Evolutionary conservation across 495 filamentous ascomycete species (phyloP).

Genomic region (Penicillium robsamsonii): DNA sequence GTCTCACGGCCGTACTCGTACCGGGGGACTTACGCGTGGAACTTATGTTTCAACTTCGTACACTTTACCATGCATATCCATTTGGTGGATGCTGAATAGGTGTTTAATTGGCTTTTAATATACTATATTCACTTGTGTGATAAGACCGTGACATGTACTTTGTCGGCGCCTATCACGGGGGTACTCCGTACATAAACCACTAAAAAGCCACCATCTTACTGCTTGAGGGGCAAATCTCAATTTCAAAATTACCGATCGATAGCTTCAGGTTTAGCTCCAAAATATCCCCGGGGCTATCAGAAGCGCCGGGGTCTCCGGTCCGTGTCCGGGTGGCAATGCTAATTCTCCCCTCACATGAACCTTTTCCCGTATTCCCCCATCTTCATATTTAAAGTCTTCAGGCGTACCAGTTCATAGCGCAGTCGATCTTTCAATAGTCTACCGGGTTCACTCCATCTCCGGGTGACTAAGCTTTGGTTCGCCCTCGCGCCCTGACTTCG

Average conservation of each 20-base stretch:
- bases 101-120: too few relatives aligned
- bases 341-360: background rate
- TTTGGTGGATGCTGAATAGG: too few relatives aligned
- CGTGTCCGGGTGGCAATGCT: slow-evolving; percentile 10
- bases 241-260: slow-evolving; percentile 6
- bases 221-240: slow-evolving; percentile 8
- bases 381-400: background rate
- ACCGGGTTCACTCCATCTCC: background rate
- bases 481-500: background rate
- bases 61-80: too few relatives aligned
- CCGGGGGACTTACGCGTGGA: background rate
- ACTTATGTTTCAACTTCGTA: too few relatives aligned
- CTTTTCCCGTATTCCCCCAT: background rate
- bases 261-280: slow-evolving; percentile 12
- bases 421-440: slow-evolving; percentile 6
- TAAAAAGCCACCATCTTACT: background rate
- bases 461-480: slow-evolving; percentile 11
- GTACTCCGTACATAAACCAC: background rate
- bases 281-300: slow-evolving; percentile 1
- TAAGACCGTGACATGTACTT: background rate
- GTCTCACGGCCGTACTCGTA: background rate
- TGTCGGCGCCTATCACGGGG: background rate
- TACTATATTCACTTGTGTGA: background rate
- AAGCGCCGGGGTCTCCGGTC: slow-evolving; percentile 8
- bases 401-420: background rate